Evolutionary conservation across 768 basidiomycete genomes (phyloP).

Genomic region (Hemileccinum rubropunctum): DNA sequence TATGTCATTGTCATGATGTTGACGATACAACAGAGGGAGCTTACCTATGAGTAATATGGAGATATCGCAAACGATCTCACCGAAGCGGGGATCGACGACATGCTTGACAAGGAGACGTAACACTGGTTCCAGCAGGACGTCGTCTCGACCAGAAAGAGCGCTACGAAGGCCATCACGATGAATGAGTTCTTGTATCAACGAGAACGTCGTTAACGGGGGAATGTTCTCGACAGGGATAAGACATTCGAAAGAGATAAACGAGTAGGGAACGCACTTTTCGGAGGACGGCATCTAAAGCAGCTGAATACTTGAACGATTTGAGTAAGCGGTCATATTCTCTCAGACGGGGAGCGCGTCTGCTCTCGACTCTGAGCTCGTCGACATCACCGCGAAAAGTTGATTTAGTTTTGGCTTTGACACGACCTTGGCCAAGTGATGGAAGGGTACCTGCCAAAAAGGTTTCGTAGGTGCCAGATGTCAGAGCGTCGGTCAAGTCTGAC

Average conservation of each 20-base stretch:
- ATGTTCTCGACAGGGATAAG: conserved; percentile 54
- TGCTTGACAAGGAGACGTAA: conserved; percentile 84
- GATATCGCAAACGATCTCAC: conserved; percentile 83
- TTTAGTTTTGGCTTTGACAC: conserved; percentile 46
- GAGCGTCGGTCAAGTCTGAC: conserved; percentile 35
- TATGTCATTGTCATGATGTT: conserved; percentile 5
- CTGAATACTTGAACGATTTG: conserved; percentile 92
- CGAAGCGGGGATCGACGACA: conserved; percentile 87
- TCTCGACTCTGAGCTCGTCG: conserved; percentile 79
- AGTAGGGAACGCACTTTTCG: conserved; percentile 56
- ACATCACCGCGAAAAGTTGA: conserved; percentile 55
- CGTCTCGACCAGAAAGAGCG: conserved; percentile 88
- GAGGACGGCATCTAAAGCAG: conserved; percentile 89
- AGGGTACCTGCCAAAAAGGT: conserved; percentile 59
- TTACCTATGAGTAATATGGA: conserved; percentile 79
- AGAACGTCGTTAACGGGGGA: conserved; percentile 82
- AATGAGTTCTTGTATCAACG: conserved; percentile 89
- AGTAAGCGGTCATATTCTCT: conserved; percentile 87
- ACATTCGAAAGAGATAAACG: background rate
- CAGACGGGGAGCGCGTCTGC: conserved; percentile 63
- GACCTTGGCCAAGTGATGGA: conserved; percentile 54
- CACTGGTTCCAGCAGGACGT: conserved; percentile 88
- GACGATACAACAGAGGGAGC: conserved; percentile 23
- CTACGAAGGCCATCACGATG: conserved; percentile 85
- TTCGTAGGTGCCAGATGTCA: conserved; percentile 61